phyloP scores from a whole-genome alignment of 1,284 basidiomycete genomes.

The Fistulinella staudtii region DNA sequence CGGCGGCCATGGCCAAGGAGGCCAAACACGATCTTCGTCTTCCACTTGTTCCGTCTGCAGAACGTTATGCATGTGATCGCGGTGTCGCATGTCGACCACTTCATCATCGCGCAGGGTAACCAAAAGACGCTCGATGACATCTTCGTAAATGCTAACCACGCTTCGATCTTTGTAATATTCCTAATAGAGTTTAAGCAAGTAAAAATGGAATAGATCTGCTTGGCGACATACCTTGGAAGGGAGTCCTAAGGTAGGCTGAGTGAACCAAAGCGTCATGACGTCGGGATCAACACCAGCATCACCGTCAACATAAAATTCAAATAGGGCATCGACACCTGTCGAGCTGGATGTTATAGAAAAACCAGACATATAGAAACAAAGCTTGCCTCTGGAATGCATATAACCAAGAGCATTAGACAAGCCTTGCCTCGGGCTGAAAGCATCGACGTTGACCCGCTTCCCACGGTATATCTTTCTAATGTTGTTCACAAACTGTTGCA shows the following conservation, averaged over 20 bases:
- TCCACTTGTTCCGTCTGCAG: constrained; percentile 38
- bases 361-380: neutral
- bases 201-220: neutral
- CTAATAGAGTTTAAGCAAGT: constrained; percentile 34
- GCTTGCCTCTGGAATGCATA: constrained; percentile 78
- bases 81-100: constrained; percentile 15
- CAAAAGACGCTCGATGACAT: constrained; percentile 68
- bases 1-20: constrained; percentile 86
- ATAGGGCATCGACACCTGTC: constrained; percentile 73
- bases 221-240: constrained; percentile 68
- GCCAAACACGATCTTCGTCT: constrained; percentile 61
- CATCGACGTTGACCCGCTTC: constrained; percentile 40
- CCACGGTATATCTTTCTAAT: constrained; percentile 56
- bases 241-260: constrained; percentile 80
- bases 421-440: constrained; percentile 38
- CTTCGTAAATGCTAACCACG: constrained; percentile 68
- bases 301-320: constrained; percentile 80
- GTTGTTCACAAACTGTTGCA: constrained; percentile 56
- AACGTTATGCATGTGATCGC: constrained; percentile 17
- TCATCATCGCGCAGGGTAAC: constrained; percentile 53
- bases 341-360: constrained; percentile 4
- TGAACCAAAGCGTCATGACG: constrained; percentile 82
- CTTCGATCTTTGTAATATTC: constrained; percentile 88
- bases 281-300: constrained; percentile 90
- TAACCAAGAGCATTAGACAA: constrained; percentile 83